Evolutionary conservation across 768 basidiomycete species (phyloP), one percentile per base, ranked within the genome.

Genomic region (Russula earlei): DNA sequence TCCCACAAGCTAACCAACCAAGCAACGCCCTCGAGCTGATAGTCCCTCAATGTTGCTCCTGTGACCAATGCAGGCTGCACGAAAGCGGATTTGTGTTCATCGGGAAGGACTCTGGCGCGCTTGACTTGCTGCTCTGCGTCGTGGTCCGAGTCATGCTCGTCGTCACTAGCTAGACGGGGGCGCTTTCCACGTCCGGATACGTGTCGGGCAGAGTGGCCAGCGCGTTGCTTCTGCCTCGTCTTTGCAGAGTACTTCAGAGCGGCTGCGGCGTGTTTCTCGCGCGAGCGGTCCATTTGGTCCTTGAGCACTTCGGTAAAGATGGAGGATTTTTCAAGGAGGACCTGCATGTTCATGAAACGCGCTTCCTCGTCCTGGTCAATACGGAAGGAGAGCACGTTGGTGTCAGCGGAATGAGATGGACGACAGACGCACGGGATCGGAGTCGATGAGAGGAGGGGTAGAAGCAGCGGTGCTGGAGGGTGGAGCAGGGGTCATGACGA

Each of bases 1-100:
- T 87, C 80, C 67, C 91, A 85, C 15, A 96, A 70, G 11, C 83
- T 83, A 0, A 87, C 84, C 88, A 96, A 88, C 95, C 95, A 97
- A 59, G 94, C 88, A 15, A 96, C 79, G 0, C 95, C 95, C 49
- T 93, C 89, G 2, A 97, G 78, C 67, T 99, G 95, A 67, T 96
- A 97, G 33, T 85, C 79, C 65, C 92, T 91, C 58, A 98, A 69
- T 54, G 73, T 87, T 0, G 83, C 91, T 5, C 95, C 95, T 0
- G 91, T 91, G 38, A 99, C 74, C 17, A 92, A 70, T 2, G 75
- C 69, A 0, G 92, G 88, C 66, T 97, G 95, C 48, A 79, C 70
- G 62, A 88, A 85, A 25, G 37, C 47, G 17, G 52, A 22, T 19
- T 37, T 40, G 0, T 52, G 52, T 1, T 45, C 29, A 15, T 54